Base-by-base conservation (phyloP, 129 eudicot genomes). In the Daucus carota region DNA sequence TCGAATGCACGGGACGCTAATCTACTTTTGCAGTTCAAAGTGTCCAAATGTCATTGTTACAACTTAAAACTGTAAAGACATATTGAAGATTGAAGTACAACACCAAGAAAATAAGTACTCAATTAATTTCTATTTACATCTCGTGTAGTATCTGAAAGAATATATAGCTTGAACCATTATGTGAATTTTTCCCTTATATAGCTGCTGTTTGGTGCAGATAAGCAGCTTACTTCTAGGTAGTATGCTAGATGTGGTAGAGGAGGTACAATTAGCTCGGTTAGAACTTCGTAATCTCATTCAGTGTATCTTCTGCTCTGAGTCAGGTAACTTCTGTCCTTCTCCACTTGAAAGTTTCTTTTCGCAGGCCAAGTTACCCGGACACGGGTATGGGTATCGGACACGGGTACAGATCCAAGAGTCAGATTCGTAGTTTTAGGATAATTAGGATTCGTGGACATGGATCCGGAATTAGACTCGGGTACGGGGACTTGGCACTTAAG, bases 181-280 rank as follows among this genome's bases (percentile, higher is more conserved):
- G 59, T 38, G 26, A 24, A 7, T 9, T 18, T 26, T 18, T 70
- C 54, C 36, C 67, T 28, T 44, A 22, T 76, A 69, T 10, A 34
- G 26, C 71, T 65, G 34, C 13, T n/a, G n/a, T 73, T 57, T 40
- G 20, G 20, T 72, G 79, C 86, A 93, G 98, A 89, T 79, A 48
- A 87, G 85, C 80, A 85, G 88, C 79, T 89, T 86, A 74, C 78
- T 88, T 84, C 48, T 88, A 72, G 92, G 96, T 48, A 85, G 85
- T 82, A 75, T 90, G 88, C 82, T 93, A 26, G 92, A 93, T 83
- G 91, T 93, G 81, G 79, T 85, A 76, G 88, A 87, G 80, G 98
- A 93, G 87, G 84, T 93, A 47, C 90, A 85, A 34, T 57, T 70
- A 43, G 95, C 92, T 29, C 83, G 54, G 80, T 69, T 85, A 24